A percentile compares a stretch with the other conserved stretches of the same genome.
phyloP scores from a whole-genome alignment of 2,329 filamentous ascomycete species.

The Claviceps humidiphila region DNA sequence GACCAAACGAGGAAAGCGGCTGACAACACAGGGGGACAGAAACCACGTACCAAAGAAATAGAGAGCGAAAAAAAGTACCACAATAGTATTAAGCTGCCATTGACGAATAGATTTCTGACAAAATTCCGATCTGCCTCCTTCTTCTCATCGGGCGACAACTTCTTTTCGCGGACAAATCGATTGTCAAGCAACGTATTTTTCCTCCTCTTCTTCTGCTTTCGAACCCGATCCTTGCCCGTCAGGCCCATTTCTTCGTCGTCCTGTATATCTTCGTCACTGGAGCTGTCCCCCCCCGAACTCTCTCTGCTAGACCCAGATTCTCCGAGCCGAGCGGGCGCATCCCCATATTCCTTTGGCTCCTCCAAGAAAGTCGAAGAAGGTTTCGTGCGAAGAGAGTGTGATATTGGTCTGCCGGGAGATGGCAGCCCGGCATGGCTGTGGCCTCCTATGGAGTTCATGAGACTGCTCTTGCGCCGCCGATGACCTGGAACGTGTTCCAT shows the following conservation, averaged over 20 bases:
- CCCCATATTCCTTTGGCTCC: constrained; percentile 29
- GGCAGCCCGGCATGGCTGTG: constrained; percentile 10
- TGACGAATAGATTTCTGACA: constrained; percentile 54
- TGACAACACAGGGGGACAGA: constrained; percentile 8
- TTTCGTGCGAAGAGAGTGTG: constrained; percentile 5
- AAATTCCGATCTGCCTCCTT: constrained; percentile 65
- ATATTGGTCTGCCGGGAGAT: constrained; percentile 9
- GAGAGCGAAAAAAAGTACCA: constrained; percentile 91
- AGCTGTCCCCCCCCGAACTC: constrained; percentile 35
- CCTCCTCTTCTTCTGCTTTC: constrained; percentile 52
- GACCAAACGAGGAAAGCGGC: not conserved
- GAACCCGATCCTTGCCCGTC: constrained; percentile 57
- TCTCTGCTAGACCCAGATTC: constrained; percentile 11
- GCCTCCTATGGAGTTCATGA: constrained; percentile 27
- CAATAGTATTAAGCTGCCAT: constrained; percentile 66
- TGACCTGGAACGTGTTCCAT: constrained; percentile 43
- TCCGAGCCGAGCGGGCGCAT: constrained; percentile 5
- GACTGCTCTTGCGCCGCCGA: constrained; percentile 41
- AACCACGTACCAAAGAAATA: constrained; percentile 63
- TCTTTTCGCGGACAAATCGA: constrained; percentile 47
- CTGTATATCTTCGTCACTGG: constrained; percentile 59
- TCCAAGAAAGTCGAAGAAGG: constrained; percentile 16
- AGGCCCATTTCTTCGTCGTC: constrained; percentile 87
- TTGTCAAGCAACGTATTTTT: constrained; percentile 58
- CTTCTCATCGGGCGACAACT: constrained; percentile 56